These are phyloP conservation scores for Quercus lobata DNA, from an alignment of 331 rosid species.

Conservation along the genomic window DNA sequence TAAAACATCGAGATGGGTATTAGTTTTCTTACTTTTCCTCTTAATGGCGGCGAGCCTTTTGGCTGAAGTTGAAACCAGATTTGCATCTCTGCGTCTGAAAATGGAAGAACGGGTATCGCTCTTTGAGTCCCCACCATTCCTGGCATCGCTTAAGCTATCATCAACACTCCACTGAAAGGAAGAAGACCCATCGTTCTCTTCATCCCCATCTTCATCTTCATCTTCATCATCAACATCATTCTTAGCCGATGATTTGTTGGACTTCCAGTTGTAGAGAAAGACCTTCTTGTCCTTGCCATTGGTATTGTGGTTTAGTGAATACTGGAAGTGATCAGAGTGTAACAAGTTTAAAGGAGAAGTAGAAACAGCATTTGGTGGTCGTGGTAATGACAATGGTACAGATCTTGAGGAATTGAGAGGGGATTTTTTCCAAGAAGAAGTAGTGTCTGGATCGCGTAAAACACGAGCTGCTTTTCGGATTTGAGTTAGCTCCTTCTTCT, in stretches of 20 bases:
- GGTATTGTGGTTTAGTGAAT: conserved; percentile 16
- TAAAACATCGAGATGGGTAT: conserved; percentile 46
- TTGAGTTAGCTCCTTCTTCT: conserved; percentile 91
- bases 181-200: conserved; percentile 43
- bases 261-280: conserved; percentile 84
- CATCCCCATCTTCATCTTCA: conserved; percentile 7
- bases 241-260: conserved; percentile 41
- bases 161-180: conserved; percentile 60
- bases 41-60: neutral
- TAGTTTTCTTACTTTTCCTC: conserved; percentile 53
- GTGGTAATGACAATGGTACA: conserved; percentile 12
- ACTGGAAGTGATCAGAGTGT: conserved; percentile 11
- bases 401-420: conserved; percentile 85
- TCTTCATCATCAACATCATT: conserved; percentile 28
- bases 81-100: conserved; percentile 50
- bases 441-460: conserved; percentile 95
- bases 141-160: conserved; percentile 72
- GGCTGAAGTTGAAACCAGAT: conserved; percentile 39
- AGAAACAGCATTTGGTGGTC: conserved; percentile 11
- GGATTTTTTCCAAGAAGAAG: conserved; percentile 85
- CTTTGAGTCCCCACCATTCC: conserved; percentile 53
- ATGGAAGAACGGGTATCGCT: conserved; percentile 65
- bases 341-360: conserved; percentile 33
- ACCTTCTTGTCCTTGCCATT: conserved; percentile 45
- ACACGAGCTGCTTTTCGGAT: conserved; percentile 91